Evolutionary conservation across 306 rosid species (phyloP), one percentile per base, ranked within the genome.

Genomic region (Pachyrhizus erosus): DNA sequence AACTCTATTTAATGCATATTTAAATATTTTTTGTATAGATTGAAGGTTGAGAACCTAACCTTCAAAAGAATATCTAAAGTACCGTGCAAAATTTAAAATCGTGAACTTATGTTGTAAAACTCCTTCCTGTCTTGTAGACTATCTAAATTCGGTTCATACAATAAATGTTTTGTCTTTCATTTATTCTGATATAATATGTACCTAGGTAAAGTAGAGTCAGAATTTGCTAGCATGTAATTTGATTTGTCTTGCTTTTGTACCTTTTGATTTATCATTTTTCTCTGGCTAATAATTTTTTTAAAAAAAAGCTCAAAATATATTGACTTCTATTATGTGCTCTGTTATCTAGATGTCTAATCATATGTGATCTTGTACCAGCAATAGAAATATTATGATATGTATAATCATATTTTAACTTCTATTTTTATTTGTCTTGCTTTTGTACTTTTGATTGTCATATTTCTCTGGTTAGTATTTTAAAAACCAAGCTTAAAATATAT

Each of bases 321-420:
- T 46, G 37, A 64, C 57, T 80, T 77, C 8, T 9, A 15, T 66
- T 43, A 20, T 81, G 51, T 70, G 45, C 46, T 73, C 14, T 66
- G 70, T 79, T 62, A 54, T 58, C 73, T 13, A 9, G 26, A 54
- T 69, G 37, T 43, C 67, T 78, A 43, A 54, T 76, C 57, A 31
- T 73, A 73, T 79, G 66, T 64, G 51, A 83, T 80, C 86, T 33
- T 79, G 49, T 39, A 24, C 92, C 89, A 92, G 95, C 92, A 70
- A 89, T 92, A 52, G 94, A 89, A 84, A 88, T 90, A 84, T 92
- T 57, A 10, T 57, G 64, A 57, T 57, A 5, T 24, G n/a, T 26
- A 23, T 57, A 23, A 10, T 57, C 65, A 21, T 57, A 5, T 57
- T 23, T 21, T 9, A 57, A 3, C 64, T 57, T 57, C 8, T 57